phyloP scores from a whole-genome alignment of 2,329 filamentous ascomycete species.

The Trichoderma sp. region DNA sequence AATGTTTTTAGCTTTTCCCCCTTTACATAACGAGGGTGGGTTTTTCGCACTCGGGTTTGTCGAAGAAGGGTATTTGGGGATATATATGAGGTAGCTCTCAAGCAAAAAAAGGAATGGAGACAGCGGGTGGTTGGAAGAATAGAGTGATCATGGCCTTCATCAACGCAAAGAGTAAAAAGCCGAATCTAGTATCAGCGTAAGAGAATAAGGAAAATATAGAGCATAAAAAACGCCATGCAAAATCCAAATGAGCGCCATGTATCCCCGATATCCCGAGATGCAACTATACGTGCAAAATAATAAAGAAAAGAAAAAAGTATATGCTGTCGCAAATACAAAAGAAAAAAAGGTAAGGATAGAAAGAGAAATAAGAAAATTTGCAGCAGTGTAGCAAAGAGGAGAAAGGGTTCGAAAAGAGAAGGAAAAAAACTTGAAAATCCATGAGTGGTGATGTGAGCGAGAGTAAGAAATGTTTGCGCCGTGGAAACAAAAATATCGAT shows the following conservation, averaged over 20 bases:
- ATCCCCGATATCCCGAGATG: conserved; percentile 15
- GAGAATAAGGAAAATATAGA: not conserved
- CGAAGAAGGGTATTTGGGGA: conserved; percentile 7
- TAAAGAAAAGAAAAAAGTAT: conserved; percentile 10
- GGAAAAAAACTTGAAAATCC: not conserved
- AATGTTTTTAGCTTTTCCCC: not conserved
- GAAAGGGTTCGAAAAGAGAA: not conserved
- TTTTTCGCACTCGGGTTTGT: conserved; percentile 3
- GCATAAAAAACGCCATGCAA: conserved; percentile 15
- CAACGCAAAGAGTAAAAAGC: not conserved
- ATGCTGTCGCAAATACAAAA: conserved; percentile 15
- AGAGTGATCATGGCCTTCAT: conserved; percentile 16
- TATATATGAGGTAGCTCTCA: conserved; percentile 2
- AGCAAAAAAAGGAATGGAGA: conserved; percentile 11
- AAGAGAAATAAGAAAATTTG: conserved; percentile 1
- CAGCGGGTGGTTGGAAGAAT: conserved; percentile 7
- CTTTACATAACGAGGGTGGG: not conserved
- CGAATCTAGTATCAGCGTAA: not conserved
- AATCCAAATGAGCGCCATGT: conserved; percentile 19
- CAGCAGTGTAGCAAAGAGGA: conserved; percentile 2
- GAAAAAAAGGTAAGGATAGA: not conserved
- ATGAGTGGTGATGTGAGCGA: conserved; percentile 14
- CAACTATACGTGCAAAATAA: conserved; percentile 11
- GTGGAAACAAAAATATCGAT: not conserved
- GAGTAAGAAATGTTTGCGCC: not conserved